Base-by-base conservation (phyloP, 2,329 filamentous ascomycete species). In the Phoma herbarum region DNA sequence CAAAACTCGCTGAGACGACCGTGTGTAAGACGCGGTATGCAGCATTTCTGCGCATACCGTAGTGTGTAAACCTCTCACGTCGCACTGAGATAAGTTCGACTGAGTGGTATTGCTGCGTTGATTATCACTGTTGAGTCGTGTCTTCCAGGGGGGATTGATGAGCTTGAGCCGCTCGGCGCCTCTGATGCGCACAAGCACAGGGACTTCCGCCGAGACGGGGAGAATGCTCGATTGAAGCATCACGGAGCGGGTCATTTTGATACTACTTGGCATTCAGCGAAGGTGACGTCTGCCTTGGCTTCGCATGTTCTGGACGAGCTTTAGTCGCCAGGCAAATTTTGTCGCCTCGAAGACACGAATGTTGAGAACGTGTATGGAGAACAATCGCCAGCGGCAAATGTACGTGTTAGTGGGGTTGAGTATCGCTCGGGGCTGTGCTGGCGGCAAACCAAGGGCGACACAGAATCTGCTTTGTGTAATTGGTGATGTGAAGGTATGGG, bases 401-500 rank as follows among this genome's bases (percentile, higher is more conserved):
- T 14, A 18, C 2, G 20, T 25, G 20, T 54, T 29, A 41, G 56
- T 50, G 49, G 49, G 31, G 35, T 20, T 48, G 11, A 46, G 52
- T 25, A 37, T 29, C 26, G 55, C 44, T 53, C 33, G 31, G 59
- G 64, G 65, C 64, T 57, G 58, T 57, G 63, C 47, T 56, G 55
- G 56, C 56, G 50, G 45, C 51, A 54, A 59, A 59, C 31, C 9
- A 35, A 9, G 23, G 22, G 18, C 56, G 44, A 26, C 14, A 23
- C 54, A 10, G 41, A 18, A 10, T n/a, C 23, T 35, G 37, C 39
- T 18, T 12, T 29, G 20, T 31, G 25, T 22, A 9, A 29, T 60
- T 48, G 52, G 52, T 43, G 45, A 37, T n/a, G 7, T 18, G 29
- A 31, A 37, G 43, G 39, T 48, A 53, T 41, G 44, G 55, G 51